Conservation (phyloP, 2,329 filamentous ascomycete genomes). For the Cladosporium sp. region DNA sequence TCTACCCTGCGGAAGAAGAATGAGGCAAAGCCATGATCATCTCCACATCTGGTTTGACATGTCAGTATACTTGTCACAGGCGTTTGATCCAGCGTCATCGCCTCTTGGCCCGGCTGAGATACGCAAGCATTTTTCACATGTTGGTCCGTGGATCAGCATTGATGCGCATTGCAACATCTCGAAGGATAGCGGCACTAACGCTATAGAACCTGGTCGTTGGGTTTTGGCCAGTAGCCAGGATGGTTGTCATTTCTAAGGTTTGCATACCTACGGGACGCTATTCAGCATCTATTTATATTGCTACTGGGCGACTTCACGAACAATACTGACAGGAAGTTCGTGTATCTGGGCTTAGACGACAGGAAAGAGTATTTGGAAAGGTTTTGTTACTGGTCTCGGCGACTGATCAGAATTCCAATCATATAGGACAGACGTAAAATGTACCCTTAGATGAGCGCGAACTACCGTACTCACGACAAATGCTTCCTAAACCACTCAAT, state of each 20-base stretch:
- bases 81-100: not conserved
- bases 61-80: not conserved
- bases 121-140: not conserved
- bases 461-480: conserved; percentile 1
- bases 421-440: not conserved
- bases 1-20: conserved; percentile 78
- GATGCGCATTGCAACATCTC: not conserved
- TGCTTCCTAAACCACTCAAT: conserved; percentile 30
- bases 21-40: not conserved
- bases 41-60: not conserved
- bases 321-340: not conserved
- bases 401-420: not conserved
- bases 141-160: not conserved
- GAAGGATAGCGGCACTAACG: not conserved
- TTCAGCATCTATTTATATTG: not conserved
- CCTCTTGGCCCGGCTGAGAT: not conserved
- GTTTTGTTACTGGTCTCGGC: not conserved
- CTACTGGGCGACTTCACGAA: not conserved
- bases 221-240: not conserved
- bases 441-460: not conserved
- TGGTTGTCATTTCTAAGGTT: not conserved
- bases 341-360: not conserved
- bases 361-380: not conserved
- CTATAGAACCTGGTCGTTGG: not conserved
- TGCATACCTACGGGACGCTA: not conserved